A percentile compares a stretch with the other conserved stretches of the same genome.
These are phyloP conservation scores for Hordeum vulgare DNA, from an alignment of 176 grass and related monocot species.

Conservation along the genomic window MorexV3_pseudomolecules_assembly NC_058521.1:10248500-10248999, in stretches of 20 bases:
- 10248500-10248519: background rate
- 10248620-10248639: slow-evolving; percentile 10
- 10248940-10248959: slow-evolving; percentile 31
- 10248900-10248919: background rate
- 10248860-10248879: background rate
- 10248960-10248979: slow-evolving; percentile 4
- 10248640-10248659: slow-evolving; percentile 35
- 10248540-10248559: background rate
- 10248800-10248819: background rate
- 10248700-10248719: slow-evolving; percentile 28
- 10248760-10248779: background rate
- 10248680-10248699: background rate
- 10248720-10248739: slow-evolving; percentile 28
- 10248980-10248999: background rate
- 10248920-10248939: slow-evolving; percentile 9
- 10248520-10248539: background rate
- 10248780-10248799: background rate
- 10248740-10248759: slow-evolving; percentile 33
- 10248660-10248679: background rate
- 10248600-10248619: background rate
- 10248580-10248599: slow-evolving; percentile 32
- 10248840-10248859: background rate
- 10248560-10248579: no score
- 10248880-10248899: slow-evolving; percentile 12
- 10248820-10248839: background rate